Evolutionary conservation across 768 basidiomycete genomes (phyloP), one percentile per base, ranked within the genome.

Genomic region (Kwoniella sp.): DNA sequence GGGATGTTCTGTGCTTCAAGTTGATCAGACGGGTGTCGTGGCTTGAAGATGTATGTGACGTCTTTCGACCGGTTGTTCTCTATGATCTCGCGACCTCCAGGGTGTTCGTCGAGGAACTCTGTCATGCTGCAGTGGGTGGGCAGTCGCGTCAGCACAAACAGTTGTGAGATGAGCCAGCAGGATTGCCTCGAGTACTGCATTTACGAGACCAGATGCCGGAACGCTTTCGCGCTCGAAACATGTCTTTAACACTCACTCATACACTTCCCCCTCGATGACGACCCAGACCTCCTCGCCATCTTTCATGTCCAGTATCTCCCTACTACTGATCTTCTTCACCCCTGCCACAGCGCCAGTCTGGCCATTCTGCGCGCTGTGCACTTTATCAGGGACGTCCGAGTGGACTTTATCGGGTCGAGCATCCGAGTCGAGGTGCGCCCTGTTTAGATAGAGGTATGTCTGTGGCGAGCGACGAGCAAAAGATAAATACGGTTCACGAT

Each of bases 31-130:
- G 76, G 76, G 60, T 77, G 76, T 25, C 76, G 66, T 23, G 76
- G 76, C 23, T 75, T 69, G 63, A 77, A 77, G 30, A 77, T 77
- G 29, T 70, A 70, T 17, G 75, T 71, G 22, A 77, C 75, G 47
- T 77, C 75, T 69, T 73, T 73, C 11, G 71, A 73, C 26, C 66
- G 58, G 58, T 77, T 77, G 26, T 48, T 60, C 30, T 58, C 51
- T 54, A 77, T 77, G 48, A 77, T 77, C 37, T 77, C 75, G n/a
- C 54, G 62, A 50, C 75, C 75, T n/a, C 75, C 75, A 1, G 75
- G 75, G 38, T 77, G 75, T 58, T 77, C 75, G 5, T 77, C 71
- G n/a, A 77, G 47, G 34, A 64, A 77, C n/a, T 77, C 75, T 12
- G 75, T 74, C 57, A 77, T 68, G 57, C 75, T 77, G 58, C 1